phyloP scores from a whole-genome alignment of 208 protist species.

The Naegleria fowleri region DNA sequence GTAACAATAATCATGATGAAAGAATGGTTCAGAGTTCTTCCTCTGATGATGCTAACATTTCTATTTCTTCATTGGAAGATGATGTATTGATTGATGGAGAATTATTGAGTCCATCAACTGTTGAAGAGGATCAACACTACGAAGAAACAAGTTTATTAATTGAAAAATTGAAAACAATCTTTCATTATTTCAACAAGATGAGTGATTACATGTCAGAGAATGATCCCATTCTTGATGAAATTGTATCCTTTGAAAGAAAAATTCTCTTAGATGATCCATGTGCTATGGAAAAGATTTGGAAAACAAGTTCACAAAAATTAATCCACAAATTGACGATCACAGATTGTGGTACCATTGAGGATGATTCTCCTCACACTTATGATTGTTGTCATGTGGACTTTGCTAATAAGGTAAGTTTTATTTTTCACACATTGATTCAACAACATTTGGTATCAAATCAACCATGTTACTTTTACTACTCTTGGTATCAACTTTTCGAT shows the following conservation, averaged over 20 bases:
- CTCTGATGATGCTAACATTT: too few relatives aligned
- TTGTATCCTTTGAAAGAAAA: conserved; percentile 14
- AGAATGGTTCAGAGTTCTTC: too few relatives aligned
- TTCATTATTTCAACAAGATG: neutral
- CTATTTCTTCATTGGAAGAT: neutral
- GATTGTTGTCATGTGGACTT: conserved; percentile 6
- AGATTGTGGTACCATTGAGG: neutral
- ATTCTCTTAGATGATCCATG: too few relatives aligned
- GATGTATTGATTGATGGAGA: neutral
- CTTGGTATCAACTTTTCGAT: too few relatives aligned
- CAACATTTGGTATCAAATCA: too few relatives aligned
- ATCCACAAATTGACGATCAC: neutral
- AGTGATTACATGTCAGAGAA: neutral
- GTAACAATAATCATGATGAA: too few relatives aligned
- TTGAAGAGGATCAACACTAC: neutral
- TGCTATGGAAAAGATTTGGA: neutral
- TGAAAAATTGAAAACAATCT: neutral
- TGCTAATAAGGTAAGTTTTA: neutral
- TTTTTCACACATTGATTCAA: too few relatives aligned
- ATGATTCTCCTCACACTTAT: neutral
- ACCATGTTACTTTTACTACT: too few relatives aligned
- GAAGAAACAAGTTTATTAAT: conserved; percentile 1
- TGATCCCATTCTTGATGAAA: neutral
- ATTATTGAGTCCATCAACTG: neutral
- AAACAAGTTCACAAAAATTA: neutral